A percentile compares a stretch with the other conserved stretches of the same genome.
These are phyloP conservation scores for Candida xiaguanensis DNA, from an alignment of 805 yeast species.

Conservation along the genomic window DNA sequence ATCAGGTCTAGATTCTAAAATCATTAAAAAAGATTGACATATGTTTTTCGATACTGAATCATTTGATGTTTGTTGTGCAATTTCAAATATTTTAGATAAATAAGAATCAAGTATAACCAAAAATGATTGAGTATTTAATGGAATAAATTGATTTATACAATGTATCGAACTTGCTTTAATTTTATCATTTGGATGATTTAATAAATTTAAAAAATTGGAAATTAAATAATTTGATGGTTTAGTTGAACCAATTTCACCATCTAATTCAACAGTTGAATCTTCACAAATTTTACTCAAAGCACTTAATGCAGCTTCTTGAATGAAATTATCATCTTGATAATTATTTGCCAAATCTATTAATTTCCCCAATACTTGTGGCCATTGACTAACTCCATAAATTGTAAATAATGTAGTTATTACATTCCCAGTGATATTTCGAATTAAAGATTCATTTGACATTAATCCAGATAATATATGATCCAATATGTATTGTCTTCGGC, in stretches of 20 bases:
- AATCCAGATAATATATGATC: conserved; percentile 53
- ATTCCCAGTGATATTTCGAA: conserved; percentile 86
- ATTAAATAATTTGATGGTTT: conserved; percentile 68
- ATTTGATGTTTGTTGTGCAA: conserved; percentile 56
- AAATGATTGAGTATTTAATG: conserved; percentile 64
- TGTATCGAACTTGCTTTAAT: conserved; percentile 62
- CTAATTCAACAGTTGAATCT: conserved; percentile 68
- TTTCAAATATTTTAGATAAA: conserved; percentile 57
- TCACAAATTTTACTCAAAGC: conserved; percentile 89
- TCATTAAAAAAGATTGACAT: conserved; percentile 67
- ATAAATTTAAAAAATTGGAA: conserved; percentile 57
- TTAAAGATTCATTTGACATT: conserved; percentile 50
- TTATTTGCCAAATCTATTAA: conserved; percentile 55
- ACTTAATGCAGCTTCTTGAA: conserved; percentile 71
- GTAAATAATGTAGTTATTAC: conserved; percentile 81
- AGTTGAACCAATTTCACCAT: conserved; percentile 59
- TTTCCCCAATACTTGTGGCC: conserved; percentile 75
- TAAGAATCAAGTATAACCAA: conserved; percentile 63
- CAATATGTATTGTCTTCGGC: conserved; percentile 28
- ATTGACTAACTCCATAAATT: conserved; percentile 58
- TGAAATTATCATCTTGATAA: not conserved
- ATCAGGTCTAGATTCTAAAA: conserved; percentile 77
- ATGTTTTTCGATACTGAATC: conserved; percentile 66
- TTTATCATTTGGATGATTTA: conserved; percentile 31
- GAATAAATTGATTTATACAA: conserved; percentile 74